Evolutionary conservation across 805 yeast species (phyloP).

Genomic region (Ogataea saltuana): DNA sequence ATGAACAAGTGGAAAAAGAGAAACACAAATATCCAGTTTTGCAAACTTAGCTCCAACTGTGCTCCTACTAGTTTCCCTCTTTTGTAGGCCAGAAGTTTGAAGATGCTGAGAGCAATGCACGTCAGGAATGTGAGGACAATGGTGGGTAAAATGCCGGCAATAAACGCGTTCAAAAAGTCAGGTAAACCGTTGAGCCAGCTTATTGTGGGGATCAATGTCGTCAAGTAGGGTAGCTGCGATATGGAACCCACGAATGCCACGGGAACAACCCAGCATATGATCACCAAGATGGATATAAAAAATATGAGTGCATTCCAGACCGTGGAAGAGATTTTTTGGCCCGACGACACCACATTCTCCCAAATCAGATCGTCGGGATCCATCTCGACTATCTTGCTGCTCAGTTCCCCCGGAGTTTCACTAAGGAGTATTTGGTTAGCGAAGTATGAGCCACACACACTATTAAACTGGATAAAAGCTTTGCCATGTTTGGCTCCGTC

Average conservation of each 20-base stretch:
- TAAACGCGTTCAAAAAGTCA: slow-evolving; percentile 47
- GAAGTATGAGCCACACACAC: slow-evolving; percentile 57
- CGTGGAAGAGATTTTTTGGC: slow-evolving; percentile 38
- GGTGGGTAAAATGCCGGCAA: slow-evolving; percentile 69
- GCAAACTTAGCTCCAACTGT: slow-evolving; percentile 67
- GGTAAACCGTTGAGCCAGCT: slow-evolving; percentile 59
- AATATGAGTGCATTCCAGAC: slow-evolving; percentile 47
- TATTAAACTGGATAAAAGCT: slow-evolving; percentile 63
- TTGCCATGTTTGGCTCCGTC: slow-evolving; percentile 35
- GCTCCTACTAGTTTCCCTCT: slow-evolving; percentile 65
- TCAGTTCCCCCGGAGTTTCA: slow-evolving; percentile 43
- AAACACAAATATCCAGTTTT: slow-evolving; percentile 75
- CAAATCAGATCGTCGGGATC: slow-evolving; percentile 73
- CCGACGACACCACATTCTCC: slow-evolving; percentile 51
- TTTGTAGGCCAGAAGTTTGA: slow-evolving; percentile 52
- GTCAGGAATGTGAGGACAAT: slow-evolving; percentile 62
- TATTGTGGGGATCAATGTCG: slow-evolving; percentile 60
- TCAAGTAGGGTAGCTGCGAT: slow-evolving; percentile 69
- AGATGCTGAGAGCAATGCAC: slow-evolving; percentile 58
- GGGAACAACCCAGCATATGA: slow-evolving; percentile 72
- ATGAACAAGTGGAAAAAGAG: slow-evolving; percentile 80
- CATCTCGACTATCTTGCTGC: slow-evolving; percentile 49
- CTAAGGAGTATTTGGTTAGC: slow-evolving; percentile 60
- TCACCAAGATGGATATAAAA: slow-evolving; percentile 47
- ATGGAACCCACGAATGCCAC: slow-evolving; percentile 77